Base-by-base conservation (phyloP, 352 stramenopile genomes). In the Pythium phragmitis region DNA sequence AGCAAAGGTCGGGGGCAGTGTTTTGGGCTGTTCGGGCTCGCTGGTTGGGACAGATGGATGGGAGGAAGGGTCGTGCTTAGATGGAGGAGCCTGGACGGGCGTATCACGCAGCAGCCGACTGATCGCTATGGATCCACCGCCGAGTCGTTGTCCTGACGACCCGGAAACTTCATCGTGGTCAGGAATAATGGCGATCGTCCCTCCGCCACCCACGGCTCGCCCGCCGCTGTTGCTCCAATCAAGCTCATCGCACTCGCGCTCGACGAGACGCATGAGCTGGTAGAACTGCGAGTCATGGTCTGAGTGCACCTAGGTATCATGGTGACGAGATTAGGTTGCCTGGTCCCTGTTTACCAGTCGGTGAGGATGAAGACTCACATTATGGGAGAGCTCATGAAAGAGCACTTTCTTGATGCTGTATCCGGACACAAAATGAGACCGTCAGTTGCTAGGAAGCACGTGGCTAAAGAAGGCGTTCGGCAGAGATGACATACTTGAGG, bases 351-450 rank as follows among this genome's bases (percentile, higher is more conserved):
- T 34, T 12, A 14, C 17, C 17, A 49, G 16, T 9, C 19, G 43
- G 21, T 30, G 7, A 55, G 8, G 30, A 75, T 39, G 68, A 9
- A 17, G 17, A 12, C 63, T 4, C 76, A 96, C 91, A 65, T 98
- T 98, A 73, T 98, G 95, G 5, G 91, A 82, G 33, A 98, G 82
- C 67, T 98, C 95, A 74, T 98, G 95, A 53, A 87, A 98, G 2
- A 98, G 70, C 16, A 97, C 92, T 69, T 98, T 97, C 64, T 92
- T 91, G 72, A 98, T 96, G 51, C 76, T 96, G 51, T 77, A 21
- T 21, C 5, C n/a, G 12, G 23, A 36, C 58, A n/a, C n/a, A n/a
- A 48, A 12, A 14, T 39, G 30, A n/a, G 43, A 1, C 43, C 16
- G 16, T 53, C 59, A n/a, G 56, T 21, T 30, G 23, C 42, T 39